Conservation (phyloP, 148 eudicot species). For the Nyssa sinensis region DNA sequence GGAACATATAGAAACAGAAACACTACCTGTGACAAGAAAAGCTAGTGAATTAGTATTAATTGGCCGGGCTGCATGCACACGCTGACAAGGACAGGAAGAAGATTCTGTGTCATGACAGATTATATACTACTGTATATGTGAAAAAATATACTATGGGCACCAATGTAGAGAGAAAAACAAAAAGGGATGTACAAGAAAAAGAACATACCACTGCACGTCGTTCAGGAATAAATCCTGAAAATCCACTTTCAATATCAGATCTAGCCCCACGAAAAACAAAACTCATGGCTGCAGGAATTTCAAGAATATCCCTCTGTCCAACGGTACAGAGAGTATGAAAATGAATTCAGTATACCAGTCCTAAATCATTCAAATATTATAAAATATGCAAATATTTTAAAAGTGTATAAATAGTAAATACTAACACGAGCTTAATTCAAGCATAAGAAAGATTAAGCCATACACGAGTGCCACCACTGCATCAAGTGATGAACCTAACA, state of each 20-base stretch:
- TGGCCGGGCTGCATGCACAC: constrained; percentile 26
- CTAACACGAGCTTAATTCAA: constrained; percentile 2
- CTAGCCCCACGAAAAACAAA: constrained; percentile 34
- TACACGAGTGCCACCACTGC: not conserved
- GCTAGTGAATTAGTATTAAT: constrained; percentile 31
- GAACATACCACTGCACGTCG: constrained; percentile 21
- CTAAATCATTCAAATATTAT: not conserved
- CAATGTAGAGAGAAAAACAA: not conserved
- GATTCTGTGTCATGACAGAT: not conserved
- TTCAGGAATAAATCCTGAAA: constrained; percentile 26
- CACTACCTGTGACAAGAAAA: constrained; percentile 27
- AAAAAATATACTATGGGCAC: not conserved
- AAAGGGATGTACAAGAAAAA: not conserved
- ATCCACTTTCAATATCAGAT: constrained; percentile 29
- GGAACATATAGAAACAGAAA: not conserved
- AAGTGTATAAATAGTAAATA: not conserved
- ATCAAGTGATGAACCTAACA: not conserved
- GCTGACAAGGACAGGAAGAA: constrained; percentile 17
- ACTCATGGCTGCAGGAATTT: constrained; percentile 20
- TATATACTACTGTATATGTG: not conserved
- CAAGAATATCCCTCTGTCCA: not conserved
- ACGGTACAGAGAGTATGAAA: not conserved
- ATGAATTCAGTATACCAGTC: not conserved
- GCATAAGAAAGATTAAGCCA: not conserved
- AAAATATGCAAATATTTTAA: not conserved